A percentile compares a stretch with the other conserved stretches of the same genome.
Evolutionary conservation across 2,329 filamentous ascomycete species (phyloP).

Genomic region (Aspergillus flavus): DNA sequence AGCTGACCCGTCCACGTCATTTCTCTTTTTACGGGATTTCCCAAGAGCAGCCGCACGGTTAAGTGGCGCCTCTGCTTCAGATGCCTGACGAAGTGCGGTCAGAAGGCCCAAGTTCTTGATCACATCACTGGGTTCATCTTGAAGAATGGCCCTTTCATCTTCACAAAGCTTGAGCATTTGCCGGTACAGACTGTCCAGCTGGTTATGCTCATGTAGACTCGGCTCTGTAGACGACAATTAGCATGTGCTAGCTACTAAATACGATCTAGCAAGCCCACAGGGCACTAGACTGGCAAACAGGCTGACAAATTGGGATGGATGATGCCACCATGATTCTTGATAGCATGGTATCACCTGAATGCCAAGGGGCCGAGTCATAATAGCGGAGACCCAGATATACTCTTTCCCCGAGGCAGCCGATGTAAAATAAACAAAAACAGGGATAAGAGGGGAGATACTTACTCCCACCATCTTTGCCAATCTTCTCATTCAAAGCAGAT

Average conservation of each 20-base stretch:
- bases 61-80: conserved; percentile 47
- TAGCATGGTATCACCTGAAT: neutral
- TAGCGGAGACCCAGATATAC: neutral
- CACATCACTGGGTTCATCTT: conserved; percentile 53
- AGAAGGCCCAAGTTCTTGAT: conserved; percentile 54
- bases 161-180: conserved; percentile 51
- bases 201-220: conserved; percentile 43
- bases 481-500: conserved; percentile 46
- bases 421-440: neutral
- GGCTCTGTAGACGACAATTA: conserved; percentile 32
- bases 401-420: neutral
- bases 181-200: conserved; percentile 50
- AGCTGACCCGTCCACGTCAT: conserved; percentile 46
- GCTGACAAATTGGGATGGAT: neutral
- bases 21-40: conserved; percentile 51
- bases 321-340: neutral
- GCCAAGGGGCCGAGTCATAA: neutral
- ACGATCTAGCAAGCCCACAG: neutral
- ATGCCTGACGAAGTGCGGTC: conserved; percentile 51
- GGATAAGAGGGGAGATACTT: conserved; percentile 27
- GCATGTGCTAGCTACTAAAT: conserved; percentile 7
- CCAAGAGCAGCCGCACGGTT: conserved; percentile 40
- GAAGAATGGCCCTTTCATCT: conserved; percentile 51
- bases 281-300: neutral
- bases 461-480: conserved; percentile 45